Evolutionary conservation across 2,329 filamentous ascomycete genomes (phyloP).

Genomic region (Colletotrichum filicis): DNA sequence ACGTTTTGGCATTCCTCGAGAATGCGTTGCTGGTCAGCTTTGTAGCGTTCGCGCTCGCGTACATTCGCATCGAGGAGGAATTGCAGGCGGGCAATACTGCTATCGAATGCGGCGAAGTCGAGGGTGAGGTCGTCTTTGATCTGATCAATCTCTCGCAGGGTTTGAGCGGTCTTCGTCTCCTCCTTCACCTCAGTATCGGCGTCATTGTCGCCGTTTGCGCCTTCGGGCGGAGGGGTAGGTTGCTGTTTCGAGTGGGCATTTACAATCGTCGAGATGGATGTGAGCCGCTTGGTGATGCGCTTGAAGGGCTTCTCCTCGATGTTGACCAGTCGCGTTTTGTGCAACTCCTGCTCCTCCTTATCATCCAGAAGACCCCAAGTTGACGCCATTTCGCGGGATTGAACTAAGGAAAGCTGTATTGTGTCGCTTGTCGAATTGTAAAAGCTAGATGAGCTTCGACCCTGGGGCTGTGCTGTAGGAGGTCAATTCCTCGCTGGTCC

Average conservation of each 20-base stretch:
- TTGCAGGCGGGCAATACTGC: constrained; percentile 86
- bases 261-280: constrained; percentile 74
- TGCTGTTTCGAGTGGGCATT: constrained; percentile 62
- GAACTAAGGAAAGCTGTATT: no score
- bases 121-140: constrained; percentile 86
- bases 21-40: constrained; percentile 82
- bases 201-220: constrained; percentile 38
- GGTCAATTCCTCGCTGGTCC: neutral
- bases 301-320: constrained; percentile 95
- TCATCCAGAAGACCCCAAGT: constrained; percentile 77
- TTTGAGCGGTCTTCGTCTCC: constrained; percentile 47
- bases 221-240: constrained; percentile 75
- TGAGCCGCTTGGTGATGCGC: constrained; percentile 84
- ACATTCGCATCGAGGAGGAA: constrained; percentile 86
- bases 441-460: neutral
- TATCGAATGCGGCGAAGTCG: constrained; percentile 90
- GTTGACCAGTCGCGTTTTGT: constrained; percentile 86
- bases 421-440: neutral
- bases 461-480: neutral
- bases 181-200: constrained; percentile 38
- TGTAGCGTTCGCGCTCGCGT: constrained; percentile 85
- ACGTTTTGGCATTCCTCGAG: constrained; percentile 81
- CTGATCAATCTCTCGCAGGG: constrained; percentile 68
- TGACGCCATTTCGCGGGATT: constrained; percentile 49
- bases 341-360: constrained; percentile 83